Base-by-base conservation (phyloP, 78 protist species). In the Dictyostelium brefeldianum region DNA sequence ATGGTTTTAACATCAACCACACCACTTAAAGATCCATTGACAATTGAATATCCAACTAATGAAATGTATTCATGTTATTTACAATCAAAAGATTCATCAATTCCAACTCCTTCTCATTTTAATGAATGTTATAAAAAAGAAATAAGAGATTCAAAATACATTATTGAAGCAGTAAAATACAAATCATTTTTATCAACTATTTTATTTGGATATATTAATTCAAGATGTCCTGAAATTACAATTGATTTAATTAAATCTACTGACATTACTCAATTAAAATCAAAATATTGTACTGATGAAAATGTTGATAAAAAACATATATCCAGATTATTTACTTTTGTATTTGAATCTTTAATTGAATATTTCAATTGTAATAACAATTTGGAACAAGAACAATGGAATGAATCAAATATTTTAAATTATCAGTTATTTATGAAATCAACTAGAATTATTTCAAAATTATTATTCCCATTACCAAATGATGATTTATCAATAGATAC, bases 21-120 rank as follows among this genome's bases (percentile, higher is more conserved):
- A 56, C 53, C 67, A 56, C 14, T 83, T 3, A 69, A 15, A 22
- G 27, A 50, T 1, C 36, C 25, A 25, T 12, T 36, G 0, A 43
- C 25, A 12, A 78, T 87, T 29, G 70, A 87, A 56, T 51, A 43
- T 51, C 93, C 93, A 64, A 7, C 27, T 14, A 51, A 87, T 20
- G 84, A 87, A 11, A 10, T 77, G 17, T 77, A 22, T 54, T 25
- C 75, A 25, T 10, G 7, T 25, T 22, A 46, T 64, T 87, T 81
- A 81, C 85, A 77, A 77, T 20, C 84, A 47, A 87, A 78, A 64
- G 85, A 87, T 59, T 36, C 70, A 5, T 5, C 0, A 62, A 22
- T 62, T 10, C 70, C 70, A 62, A 10, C 36, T 7, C 70, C 70
- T 2, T 62, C 36, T 9, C 22, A 62, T 62, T 29, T 25, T 25